These are phyloP conservation scores for Claviceps africana DNA, from an alignment of 2,329 filamentous ascomycete species.

Conservation along the genomic window DNA sequence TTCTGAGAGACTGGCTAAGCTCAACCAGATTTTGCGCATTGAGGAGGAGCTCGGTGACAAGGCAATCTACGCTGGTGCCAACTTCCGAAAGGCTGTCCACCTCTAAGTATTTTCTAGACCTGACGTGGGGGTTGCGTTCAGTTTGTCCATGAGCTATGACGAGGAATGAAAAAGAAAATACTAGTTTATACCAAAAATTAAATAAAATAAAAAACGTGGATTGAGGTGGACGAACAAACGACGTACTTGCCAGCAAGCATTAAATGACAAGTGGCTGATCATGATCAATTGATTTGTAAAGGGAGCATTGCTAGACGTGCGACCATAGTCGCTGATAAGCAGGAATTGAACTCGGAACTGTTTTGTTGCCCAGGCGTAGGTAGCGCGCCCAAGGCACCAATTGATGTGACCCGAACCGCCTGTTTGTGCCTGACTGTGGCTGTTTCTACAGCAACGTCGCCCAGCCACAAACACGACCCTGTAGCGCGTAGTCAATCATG, in stretches of 20 bases:
- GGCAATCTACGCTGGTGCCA: slow-evolving; percentile 79
- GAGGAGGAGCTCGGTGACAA: slow-evolving; percentile 95
- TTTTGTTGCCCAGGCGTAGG: too few relatives aligned
- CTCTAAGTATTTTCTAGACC: slow-evolving; percentile 44
- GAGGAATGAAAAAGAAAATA: slow-evolving; percentile 1
- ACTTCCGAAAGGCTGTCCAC: slow-evolving; percentile 85
- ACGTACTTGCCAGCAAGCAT: not conserved
- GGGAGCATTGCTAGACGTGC: too few relatives aligned
- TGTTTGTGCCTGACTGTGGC: slow-evolving; percentile 3
- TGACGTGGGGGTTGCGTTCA: not conserved
- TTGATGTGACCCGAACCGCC: too few relatives aligned
- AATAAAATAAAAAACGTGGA: not conserved
- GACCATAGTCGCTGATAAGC: too few relatives aligned
- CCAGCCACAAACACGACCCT: not conserved
- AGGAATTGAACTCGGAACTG: too few relatives aligned
- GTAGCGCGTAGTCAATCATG: slow-evolving; percentile 10
- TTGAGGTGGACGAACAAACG: not conserved
- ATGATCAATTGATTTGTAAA: not conserved
- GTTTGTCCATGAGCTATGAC: not conserved
- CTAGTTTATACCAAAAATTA: not conserved
- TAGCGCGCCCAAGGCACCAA: too few relatives aligned
- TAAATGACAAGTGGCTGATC: not conserved
- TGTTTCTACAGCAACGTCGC: slow-evolving; percentile 8
- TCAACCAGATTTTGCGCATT: slow-evolving; percentile 99
- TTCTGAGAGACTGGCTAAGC: slow-evolving; percentile 96